Evolutionary conservation across 805 yeast species (phyloP), one percentile per base, ranked within the genome.

Genomic region (Isabelozyma rhagii): DNA sequence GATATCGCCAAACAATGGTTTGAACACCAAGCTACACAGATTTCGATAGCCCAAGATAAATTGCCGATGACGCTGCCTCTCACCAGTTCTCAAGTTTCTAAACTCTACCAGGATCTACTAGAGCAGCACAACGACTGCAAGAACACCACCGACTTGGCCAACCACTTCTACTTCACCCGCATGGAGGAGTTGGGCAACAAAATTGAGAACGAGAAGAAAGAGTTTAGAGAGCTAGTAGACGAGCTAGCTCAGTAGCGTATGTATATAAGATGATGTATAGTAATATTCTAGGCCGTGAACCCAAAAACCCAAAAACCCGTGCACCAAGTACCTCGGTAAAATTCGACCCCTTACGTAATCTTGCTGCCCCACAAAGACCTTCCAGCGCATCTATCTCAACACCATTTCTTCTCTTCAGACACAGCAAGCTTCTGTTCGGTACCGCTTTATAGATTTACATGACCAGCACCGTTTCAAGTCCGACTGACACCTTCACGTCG

Each of bases 111-210:
- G 15, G 56, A 58, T n/a, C 50, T 72, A 41, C 55, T 72, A 25
- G 53, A 52, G n/a, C 51, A 53, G 42, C 57, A 66, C 49, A 47
- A 46, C 11, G 56, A 56, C 3, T 68, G 72, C 44, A 47, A 47
- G 1, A 64, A 57, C 47, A 72, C 79, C 17, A 72, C 74, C 1
- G 73, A 71, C 17, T 58, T 73, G 51, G 79, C 79, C 39, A 71
- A 74, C 52, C 39, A 46, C 9, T 58, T 62, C 25, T 74, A 72
- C 54, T 68, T 58, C 41, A 50, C 52, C 8, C 52, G 78, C 34
- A 56, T 74, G 4, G 61, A 55, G 3, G 74, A 72, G 47, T 56
- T 74, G 27, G 68, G 70, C 50, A 44, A 41, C n/a, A 51, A 47
- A 11, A 58, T 72, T 2, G 60, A 46, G 6, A 44, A 45, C 14